These are phyloP conservation scores for Xylaria sp. DNA, from an alignment of 2,329 filamentous ascomycete genomes.

Conservation along the genomic window DNA sequence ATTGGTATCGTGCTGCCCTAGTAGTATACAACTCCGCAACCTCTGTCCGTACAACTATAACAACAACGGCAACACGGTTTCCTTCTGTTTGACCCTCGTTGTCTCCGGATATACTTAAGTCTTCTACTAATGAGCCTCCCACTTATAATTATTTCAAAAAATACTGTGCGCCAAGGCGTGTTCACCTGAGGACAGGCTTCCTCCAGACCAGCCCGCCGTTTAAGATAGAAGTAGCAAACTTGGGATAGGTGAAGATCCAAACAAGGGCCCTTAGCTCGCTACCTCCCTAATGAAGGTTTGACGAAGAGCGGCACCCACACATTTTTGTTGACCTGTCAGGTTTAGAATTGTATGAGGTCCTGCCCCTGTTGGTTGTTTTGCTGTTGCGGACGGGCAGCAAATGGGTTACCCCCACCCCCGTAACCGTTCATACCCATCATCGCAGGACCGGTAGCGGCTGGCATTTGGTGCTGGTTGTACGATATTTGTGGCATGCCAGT, in stretches of 20 bases:
- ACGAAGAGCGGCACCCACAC: not conserved
- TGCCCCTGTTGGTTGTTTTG: constrained; percentile 53
- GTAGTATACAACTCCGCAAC: constrained; percentile 19
- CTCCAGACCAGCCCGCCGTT: not conserved
- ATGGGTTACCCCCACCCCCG: constrained; percentile 58
- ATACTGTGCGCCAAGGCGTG: constrained; percentile 6
- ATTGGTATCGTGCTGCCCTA: constrained; percentile 13
- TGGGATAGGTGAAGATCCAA: not conserved
- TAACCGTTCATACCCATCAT: constrained; percentile 62
- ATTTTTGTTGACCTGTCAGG: constrained; percentile 7
- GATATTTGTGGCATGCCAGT: constrained; percentile 73
- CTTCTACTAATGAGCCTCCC: constrained; percentile 13
- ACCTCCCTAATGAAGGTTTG: not conserved
- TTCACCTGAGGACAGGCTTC: not conserved
- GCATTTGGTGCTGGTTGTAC: constrained; percentile 58
- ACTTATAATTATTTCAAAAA: too few species aligned
- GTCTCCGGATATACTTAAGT: not conserved
- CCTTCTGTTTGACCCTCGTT: not conserved
- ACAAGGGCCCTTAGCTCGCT: not conserved
- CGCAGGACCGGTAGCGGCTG: constrained; percentile 62
- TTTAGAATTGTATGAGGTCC: constrained; percentile 69
- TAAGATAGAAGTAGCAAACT: constrained; percentile 1
- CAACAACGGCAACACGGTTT: not conserved
- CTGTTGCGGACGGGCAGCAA: constrained; percentile 59
- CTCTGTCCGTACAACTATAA: not conserved